phyloP scores from a whole-genome alignment of 257 asterid species.

The Marsdenia floribunda region DNA sequence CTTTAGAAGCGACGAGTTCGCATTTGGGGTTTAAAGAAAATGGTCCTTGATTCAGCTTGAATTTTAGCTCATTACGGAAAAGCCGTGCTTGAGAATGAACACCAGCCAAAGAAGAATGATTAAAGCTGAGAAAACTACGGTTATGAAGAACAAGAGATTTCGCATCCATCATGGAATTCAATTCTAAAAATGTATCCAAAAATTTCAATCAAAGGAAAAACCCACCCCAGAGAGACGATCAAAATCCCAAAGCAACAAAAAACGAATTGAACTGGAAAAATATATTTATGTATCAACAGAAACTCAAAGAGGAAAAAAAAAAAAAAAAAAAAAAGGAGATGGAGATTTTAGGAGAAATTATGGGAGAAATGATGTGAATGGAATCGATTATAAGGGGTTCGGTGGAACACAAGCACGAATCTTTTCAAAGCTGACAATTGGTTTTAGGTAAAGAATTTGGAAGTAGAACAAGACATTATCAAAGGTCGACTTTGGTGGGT shows the following conservation, averaged over 20 bases:
- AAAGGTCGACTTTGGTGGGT: background rate
- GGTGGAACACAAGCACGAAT: conserved; percentile 1
- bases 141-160: background rate
- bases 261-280: background rate
- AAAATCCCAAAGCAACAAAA: background rate
- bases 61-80: conserved; percentile 24
- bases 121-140: background rate
- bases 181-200: conserved; percentile 4
- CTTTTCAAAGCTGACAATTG: conserved; percentile 1
- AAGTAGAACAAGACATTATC: background rate
- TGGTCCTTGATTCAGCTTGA: conserved; percentile 22
- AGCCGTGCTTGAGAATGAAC: conserved; percentile 25
- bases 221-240: conserved; percentile 2
- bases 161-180: conserved; percentile 3
- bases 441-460: conserved; percentile 1
- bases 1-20: conserved; percentile 26
- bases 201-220: conserved; percentile 3
- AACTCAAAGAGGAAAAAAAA: background rate
- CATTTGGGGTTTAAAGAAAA: conserved; percentile 42
- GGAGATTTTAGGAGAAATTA: background rate
- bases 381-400: background rate
- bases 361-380: background rate
- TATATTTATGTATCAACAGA: too few relatives aligned
- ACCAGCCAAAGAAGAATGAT: conserved; percentile 25
- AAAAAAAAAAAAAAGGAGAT: too few relatives aligned